These are phyloP conservation scores for Herpetospermum pedunculosum DNA, from an alignment of 306 rosid genomes.

Conservation along the genomic window DNA sequence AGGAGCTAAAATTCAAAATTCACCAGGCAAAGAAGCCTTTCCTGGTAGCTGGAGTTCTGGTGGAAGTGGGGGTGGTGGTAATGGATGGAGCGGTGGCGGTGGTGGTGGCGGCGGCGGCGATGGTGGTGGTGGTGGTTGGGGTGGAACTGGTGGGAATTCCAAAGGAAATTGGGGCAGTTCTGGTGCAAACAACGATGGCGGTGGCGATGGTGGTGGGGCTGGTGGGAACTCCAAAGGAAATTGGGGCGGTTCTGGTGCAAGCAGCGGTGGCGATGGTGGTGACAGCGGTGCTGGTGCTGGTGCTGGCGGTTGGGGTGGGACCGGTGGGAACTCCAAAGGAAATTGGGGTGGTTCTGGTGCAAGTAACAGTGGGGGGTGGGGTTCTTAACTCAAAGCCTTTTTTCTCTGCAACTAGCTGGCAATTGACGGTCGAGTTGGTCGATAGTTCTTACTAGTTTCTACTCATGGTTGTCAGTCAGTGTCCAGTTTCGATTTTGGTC, in stretches of 20 bases:
- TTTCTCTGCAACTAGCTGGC: neutral
- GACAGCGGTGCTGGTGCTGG: neutral
- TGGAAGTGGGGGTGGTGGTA: slow-evolving; percentile 24
- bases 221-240: no score
- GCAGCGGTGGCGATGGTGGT: neutral
- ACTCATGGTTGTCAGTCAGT: neutral
- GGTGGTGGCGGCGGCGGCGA: neutral
- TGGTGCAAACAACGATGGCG: no score
- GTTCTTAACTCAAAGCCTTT: neutral
- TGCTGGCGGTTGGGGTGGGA: neutral
- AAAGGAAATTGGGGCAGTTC: no score
- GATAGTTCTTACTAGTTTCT: neutral
- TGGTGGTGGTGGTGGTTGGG: neutral
- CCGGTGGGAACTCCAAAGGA: neutral
- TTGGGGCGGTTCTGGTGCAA: neutral
- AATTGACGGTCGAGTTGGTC: neutral
- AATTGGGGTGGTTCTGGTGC: slow-evolving; percentile 2
- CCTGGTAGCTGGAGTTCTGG: slow-evolving; percentile 66
- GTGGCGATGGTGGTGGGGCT: neutral
- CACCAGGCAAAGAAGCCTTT: slow-evolving; percentile 85
- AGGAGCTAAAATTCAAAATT: slow-evolving; percentile 69
- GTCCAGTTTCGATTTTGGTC: neutral
- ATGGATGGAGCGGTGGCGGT: neutral
- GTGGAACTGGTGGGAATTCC: no score
- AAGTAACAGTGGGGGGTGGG: slow-evolving; percentile 6